These are phyloP conservation scores for Echinochloa phyllopogon DNA, from an alignment of 176 grass and related monocot genomes.

Conservation along the genomic window DNA sequence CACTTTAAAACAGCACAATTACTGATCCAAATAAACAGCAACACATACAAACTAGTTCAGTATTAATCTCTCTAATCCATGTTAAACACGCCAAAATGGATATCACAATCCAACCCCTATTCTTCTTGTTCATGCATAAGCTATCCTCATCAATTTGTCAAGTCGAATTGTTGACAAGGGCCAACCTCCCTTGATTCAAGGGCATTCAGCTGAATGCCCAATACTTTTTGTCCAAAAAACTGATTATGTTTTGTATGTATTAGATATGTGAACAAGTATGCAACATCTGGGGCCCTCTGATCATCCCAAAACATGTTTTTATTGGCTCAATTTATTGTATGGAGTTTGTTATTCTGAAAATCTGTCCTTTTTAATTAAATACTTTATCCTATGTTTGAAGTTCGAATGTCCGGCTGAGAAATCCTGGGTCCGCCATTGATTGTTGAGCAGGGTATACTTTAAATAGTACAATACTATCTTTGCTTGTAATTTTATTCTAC, in stretches of 20 bases:
- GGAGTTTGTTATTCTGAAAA: too few species aligned
- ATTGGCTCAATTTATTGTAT: too few species aligned
- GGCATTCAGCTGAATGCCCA: too few species aligned
- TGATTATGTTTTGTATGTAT: too few species aligned
- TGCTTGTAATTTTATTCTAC: neutral
- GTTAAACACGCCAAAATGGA: neutral
- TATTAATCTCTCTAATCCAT: neutral
- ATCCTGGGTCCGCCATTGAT: neutral
- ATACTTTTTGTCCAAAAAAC: too few species aligned
- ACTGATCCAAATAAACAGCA: neutral
- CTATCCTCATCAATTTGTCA: neutral
- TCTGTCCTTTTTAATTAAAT: too few species aligned
- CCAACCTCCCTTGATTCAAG: too few species aligned
- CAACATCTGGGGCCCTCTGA: too few species aligned
- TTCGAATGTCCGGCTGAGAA: too few species aligned
- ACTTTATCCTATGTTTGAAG: too few species aligned
- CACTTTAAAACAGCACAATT: neutral
- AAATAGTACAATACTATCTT: neutral
- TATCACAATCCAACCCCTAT: neutral
- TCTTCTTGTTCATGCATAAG: neutral
- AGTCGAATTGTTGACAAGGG: neutral
- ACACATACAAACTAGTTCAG: constrained; percentile 1
- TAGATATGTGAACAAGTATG: too few species aligned
- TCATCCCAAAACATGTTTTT: too few species aligned
- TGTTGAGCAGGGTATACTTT: neutral